Evolutionary conservation across 768 basidiomycete species (phyloP), one percentile per base, ranked within the genome.

Genomic region (Chlorophyllum brunneum): DNA sequence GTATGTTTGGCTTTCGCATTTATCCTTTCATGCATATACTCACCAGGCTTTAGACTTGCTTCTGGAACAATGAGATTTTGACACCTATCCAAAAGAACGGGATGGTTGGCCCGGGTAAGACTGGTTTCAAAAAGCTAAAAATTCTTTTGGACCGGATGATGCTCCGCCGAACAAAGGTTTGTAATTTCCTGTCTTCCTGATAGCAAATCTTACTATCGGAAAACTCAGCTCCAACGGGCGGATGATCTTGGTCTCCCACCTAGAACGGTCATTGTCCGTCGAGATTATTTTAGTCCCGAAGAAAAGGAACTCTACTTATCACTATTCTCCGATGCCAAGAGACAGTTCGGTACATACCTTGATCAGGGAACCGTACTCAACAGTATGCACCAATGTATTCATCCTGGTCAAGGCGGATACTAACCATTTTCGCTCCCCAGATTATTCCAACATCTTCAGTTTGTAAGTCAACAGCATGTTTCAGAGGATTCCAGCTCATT

Each of bases 241-340:
- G 97, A 99, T 63, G 97, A 99, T 65, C 80, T 99, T 20, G 97
- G 93, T 5, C 70, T 98, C 16, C 97, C 97, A 6, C 97, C 97
- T 5, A 79, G 97, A 33, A 94, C 85, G 0, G 88, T 99, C 18
- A 76, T 90, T 42, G 84, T 99, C 52, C 81, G 92, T 38, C 74
- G 85, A 45, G 95, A 98, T 66, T 89, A 87, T 67, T 98, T 98
- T 75, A 94, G 91, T 57, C 88, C 92, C 0, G 95, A 97, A 67
- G 97, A 99, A 71, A 98, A 94, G 65, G 97, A 99, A 61, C 72
- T 98, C 3, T 97, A 95, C 65, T 76, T 85, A 29, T 92, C 90
- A 1, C 71, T 99, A 23, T 98, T 95, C 74, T 86, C 90, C 3
- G 91, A 94, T 57, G 94, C 94, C 8, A 94, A 90, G 70, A 77